Percentiles rank a stretch among this genome's conserved stretches.
Conservation (phyloP, 495 filamentous ascomycete species). For the Apiosordaria backusii region DNA sequence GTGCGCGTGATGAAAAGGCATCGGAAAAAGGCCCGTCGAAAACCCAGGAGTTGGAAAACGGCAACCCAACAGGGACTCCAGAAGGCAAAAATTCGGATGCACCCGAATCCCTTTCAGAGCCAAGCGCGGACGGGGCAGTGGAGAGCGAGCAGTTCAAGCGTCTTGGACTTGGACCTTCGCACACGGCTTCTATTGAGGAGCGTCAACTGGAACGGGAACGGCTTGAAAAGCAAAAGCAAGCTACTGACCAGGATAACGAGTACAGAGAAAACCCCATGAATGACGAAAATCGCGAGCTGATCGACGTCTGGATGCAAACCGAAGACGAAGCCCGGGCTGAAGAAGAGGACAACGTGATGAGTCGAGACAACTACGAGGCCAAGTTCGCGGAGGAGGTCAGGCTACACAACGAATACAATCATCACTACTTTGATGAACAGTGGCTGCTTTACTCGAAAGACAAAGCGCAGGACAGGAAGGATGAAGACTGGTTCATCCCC, state of each 20-base stretch:
- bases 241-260: background rate
- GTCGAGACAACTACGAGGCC: background rate
- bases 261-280: constrained; percentile 13
- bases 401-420: background rate
- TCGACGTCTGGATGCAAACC: constrained; percentile 14
- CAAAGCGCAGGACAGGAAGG: background rate
- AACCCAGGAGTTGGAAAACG: background rate
- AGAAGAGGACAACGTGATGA: background rate
- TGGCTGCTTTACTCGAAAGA: background rate
- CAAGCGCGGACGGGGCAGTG: background rate
- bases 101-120: background rate
- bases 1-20: too few species aligned
- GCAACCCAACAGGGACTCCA: background rate
- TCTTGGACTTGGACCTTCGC: background rate
- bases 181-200: background rate
- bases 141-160: background rate
- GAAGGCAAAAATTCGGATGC: too few species aligned
- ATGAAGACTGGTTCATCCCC: constrained; percentile 22
- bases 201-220: background rate
- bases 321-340: constrained; percentile 11
- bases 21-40: background rate
- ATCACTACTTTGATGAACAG: background rate
- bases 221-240: background rate
- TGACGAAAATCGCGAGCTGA: constrained; percentile 10
- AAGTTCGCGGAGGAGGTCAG: background rate